These are phyloP conservation scores for Coemansia sp. DNA, from an alignment of 192 early-diverging fungal species.

Conservation along the genomic window DNA sequence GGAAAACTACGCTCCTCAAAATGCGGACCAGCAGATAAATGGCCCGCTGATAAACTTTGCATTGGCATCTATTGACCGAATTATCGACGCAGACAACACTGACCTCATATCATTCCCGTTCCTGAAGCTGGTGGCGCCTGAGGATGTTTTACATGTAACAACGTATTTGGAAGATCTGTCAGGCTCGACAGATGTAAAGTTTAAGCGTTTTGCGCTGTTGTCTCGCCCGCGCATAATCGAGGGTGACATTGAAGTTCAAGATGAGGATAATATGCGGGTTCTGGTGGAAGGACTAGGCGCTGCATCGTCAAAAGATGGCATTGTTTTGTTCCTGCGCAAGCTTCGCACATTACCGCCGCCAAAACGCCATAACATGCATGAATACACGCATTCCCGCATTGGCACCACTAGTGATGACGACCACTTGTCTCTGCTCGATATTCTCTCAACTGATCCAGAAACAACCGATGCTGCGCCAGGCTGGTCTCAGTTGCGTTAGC, in stretches of 20 bases:
- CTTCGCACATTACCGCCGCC: slow-evolving; percentile 17
- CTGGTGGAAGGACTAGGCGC: slow-evolving; percentile 38
- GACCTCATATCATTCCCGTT: slow-evolving; percentile 35
- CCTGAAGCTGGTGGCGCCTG: slow-evolving; percentile 34
- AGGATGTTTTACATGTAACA: slow-evolving; percentile 29
- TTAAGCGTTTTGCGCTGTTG: slow-evolving; percentile 30
- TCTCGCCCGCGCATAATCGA: slow-evolving; percentile 32
- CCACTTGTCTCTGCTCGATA: slow-evolving; percentile 34
- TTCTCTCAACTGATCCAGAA: slow-evolving; percentile 38
- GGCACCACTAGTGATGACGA: slow-evolving; percentile 15
- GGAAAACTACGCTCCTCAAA: slow-evolving; percentile 18
- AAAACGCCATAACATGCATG: slow-evolving; percentile 11
- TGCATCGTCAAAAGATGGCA: slow-evolving; percentile 30
- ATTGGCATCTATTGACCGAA: slow-evolving; percentile 23
- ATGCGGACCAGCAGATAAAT: slow-evolving; percentile 6
- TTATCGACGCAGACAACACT: slow-evolving; percentile 28
- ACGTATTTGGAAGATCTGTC: slow-evolving; percentile 23
- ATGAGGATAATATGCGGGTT: slow-evolving; percentile 21
- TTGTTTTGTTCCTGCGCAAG: slow-evolving; percentile 32
- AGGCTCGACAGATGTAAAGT: slow-evolving; percentile 30
- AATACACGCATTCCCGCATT: slow-evolving; percentile 9
- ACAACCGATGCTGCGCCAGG: slow-evolving; percentile 21
- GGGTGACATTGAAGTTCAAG: slow-evolving; percentile 23
- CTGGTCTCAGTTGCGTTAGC: slow-evolving; percentile 17
- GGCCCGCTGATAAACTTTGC: slow-evolving; percentile 38